A percentile compares a stretch with the other conserved stretches of the same genome.
Conservation (phyloP, 2,329 filamentous ascomycete genomes). For the Sphaerostilbella broomeana region DNA sequence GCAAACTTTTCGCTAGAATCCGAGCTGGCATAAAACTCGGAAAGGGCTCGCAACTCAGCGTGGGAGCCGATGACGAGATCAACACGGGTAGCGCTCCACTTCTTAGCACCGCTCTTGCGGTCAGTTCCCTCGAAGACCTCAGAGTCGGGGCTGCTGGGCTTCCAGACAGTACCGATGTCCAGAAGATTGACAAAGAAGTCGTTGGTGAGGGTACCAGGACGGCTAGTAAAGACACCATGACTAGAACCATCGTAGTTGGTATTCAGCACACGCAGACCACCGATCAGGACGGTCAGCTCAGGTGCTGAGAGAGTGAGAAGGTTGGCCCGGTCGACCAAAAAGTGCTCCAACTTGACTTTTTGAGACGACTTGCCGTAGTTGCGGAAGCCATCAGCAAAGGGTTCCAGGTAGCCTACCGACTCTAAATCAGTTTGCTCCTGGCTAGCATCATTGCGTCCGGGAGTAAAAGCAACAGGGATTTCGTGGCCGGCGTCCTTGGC, state of each 20-base stretch:
- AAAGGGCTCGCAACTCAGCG: constrained; percentile 62
- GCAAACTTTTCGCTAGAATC: constrained; percentile 59
- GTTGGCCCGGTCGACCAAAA: constrained; percentile 65
- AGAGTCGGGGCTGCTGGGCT: constrained; percentile 30
- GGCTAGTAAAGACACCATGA: constrained; percentile 61
- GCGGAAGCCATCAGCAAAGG: constrained; percentile 68
- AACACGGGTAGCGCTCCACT: constrained; percentile 62
- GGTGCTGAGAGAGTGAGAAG: constrained; percentile 64
- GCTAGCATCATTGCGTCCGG: constrained; percentile 65
- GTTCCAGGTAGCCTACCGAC: constrained; percentile 61
- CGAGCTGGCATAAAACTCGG: constrained; percentile 60
- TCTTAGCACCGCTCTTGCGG: constrained; percentile 57
- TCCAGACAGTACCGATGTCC: constrained; percentile 59
- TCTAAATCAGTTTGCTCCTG: constrained; percentile 64
- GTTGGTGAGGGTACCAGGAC: constrained; percentile 63
- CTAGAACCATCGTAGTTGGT: constrained; percentile 65
- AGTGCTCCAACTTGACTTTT: constrained; percentile 59
- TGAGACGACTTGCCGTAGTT: constrained; percentile 62
- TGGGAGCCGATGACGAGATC: constrained; percentile 71
- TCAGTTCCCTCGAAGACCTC: constrained; percentile 60
- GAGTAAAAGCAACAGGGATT: constrained; percentile 61
- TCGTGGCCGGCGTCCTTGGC: constrained; percentile 41
- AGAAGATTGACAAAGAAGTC: constrained; percentile 80
- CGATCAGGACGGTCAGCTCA: constrained; percentile 64
- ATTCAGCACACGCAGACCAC: constrained; percentile 63